phyloP scores from a whole-genome alignment of 495 filamentous ascomycete genomes.

The Penicillium ochrochloron region DNA sequence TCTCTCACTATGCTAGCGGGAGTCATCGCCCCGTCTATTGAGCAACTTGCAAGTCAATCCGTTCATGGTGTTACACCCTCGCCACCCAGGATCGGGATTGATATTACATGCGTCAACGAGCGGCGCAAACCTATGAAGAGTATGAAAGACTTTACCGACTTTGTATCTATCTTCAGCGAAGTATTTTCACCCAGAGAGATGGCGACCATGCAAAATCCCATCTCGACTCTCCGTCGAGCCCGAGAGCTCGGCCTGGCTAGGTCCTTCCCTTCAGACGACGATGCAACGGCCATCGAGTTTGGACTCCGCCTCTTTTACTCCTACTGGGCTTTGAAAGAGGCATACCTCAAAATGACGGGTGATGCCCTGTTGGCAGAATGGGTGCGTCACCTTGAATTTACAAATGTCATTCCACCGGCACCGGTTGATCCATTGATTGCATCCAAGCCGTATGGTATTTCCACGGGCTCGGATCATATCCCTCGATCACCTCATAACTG shows the following conservation, averaged over 20 bases:
- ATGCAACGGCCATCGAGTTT: slow-evolving; percentile 40
- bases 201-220: slow-evolving; percentile 58
- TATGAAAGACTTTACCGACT: slow-evolving; percentile 63
- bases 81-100: slow-evolving; percentile 60
- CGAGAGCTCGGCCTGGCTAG: slow-evolving; percentile 26
- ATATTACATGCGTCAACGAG: slow-evolving; percentile 78
- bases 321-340: slow-evolving; percentile 87
- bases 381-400: slow-evolving; percentile 72
- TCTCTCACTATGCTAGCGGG: slow-evolving; percentile 72
- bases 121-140: slow-evolving; percentile 50
- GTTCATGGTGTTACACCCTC: background rate
- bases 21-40: slow-evolving; percentile 32
- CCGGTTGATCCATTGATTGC: slow-evolving; percentile 29
- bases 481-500: slow-evolving; percentile 37
- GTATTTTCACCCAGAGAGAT: slow-evolving; percentile 70
- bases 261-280: slow-evolving; percentile 23
- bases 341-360: slow-evolving; percentile 92
- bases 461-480: slow-evolving; percentile 15
- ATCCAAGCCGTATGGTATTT: slow-evolving; percentile 7
- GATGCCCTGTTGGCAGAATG: slow-evolving; percentile 83
- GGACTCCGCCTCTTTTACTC: slow-evolving; percentile 82
- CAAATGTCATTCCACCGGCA: slow-evolving; percentile 62
- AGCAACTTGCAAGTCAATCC: slow-evolving; percentile 14
- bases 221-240: slow-evolving; percentile 31
- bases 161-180: slow-evolving; percentile 78